Conservation (phyloP, 805 yeast species). For the Hanseniaspora lachancei region DNA sequence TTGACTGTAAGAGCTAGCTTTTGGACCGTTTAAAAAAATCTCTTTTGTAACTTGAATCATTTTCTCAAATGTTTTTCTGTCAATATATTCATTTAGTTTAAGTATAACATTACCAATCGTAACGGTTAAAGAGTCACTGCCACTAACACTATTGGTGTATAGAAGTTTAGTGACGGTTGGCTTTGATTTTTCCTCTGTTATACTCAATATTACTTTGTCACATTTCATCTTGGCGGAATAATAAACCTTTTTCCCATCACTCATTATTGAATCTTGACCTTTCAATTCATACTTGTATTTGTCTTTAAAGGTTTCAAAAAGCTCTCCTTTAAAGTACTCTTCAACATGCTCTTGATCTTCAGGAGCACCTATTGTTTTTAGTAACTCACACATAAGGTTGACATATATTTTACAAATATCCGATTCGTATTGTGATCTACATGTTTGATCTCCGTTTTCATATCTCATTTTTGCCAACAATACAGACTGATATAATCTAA, state of each 20-base stretch:
- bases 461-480: slow-evolving; percentile 1
- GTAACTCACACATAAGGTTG: background rate
- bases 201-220: background rate
- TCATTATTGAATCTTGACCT: background rate
- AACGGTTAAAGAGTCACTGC: background rate
- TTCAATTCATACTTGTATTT: background rate
- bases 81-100: background rate
- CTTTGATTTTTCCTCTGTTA: background rate
- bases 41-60: background rate
- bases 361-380: background rate
- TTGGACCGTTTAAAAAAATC: background rate
- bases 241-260: background rate
- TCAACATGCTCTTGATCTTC: background rate
- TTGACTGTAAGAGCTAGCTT: background rate
- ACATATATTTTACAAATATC: slow-evolving; percentile 1
- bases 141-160: background rate
- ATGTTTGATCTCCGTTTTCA: background rate
- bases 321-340: background rate
- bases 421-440: background rate
- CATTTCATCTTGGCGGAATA: background rate
- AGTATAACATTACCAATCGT: background rate
- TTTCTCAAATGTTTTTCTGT: background rate
- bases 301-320: background rate
- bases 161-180: background rate
- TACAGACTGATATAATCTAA: background rate